Evolutionary conservation across 257 asterid species (phyloP).

Genomic region (Sherardia arvensis): DNA sequence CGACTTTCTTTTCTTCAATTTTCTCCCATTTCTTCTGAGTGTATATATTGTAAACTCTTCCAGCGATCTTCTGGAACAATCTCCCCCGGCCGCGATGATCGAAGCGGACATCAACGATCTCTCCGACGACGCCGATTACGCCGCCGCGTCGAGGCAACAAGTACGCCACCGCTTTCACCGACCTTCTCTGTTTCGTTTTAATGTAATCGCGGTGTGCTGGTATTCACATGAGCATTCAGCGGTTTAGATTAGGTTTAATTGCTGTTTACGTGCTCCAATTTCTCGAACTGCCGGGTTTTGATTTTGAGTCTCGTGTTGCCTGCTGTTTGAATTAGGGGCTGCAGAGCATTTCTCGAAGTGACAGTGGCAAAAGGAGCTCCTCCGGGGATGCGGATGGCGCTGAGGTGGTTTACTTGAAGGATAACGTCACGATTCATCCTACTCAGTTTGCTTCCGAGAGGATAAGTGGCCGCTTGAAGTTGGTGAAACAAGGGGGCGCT

Average conservation of each 20-base stretch:
- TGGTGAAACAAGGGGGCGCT: slow-evolving; percentile 70
- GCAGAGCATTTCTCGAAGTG: slow-evolving; percentile 32
- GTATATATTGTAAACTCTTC: slow-evolving; percentile 1
- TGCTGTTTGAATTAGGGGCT: slow-evolving; percentile 53
- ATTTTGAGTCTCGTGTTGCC: slow-evolving; percentile 8
- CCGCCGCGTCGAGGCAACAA: slow-evolving; percentile 83
- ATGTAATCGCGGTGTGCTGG: neutral
- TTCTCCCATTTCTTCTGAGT: neutral
- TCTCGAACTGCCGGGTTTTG: slow-evolving; percentile 1
- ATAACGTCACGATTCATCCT: slow-evolving; percentile 96
- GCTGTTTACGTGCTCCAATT: neutral
- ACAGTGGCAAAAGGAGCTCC: slow-evolving; percentile 42
- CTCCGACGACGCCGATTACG: slow-evolving; percentile 90
- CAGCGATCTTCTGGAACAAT: neutral
- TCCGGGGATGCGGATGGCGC: slow-evolving; percentile 58
- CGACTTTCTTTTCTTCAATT: neutral
- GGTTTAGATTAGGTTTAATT: neutral
- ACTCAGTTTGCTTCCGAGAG: slow-evolving; percentile 86
- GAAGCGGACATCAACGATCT: slow-evolving; percentile 70
- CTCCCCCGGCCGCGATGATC: slow-evolving; percentile 41
- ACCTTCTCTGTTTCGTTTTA: neutral
- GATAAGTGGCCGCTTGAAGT: slow-evolving; percentile 91
- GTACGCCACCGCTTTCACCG: slow-evolving; percentile 21
- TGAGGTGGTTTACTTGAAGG: slow-evolving; percentile 72
- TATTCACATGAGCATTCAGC: neutral